Conservation (phyloP, 768 basidiomycete genomes). For the Fibroporia radiculosa region DNA sequence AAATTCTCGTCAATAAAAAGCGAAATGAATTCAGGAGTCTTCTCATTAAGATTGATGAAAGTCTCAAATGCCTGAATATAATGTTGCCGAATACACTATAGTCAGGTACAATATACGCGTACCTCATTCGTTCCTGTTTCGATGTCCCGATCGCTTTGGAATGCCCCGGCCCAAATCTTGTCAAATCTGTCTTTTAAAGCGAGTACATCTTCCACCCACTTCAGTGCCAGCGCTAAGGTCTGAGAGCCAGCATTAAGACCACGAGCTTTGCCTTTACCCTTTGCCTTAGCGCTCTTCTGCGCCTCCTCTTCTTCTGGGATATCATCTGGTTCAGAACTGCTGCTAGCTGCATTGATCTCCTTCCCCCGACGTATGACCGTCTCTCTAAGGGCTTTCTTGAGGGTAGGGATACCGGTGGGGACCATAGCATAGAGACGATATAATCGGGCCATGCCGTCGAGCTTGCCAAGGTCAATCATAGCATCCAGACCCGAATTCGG, state of each 20-base stretch:
- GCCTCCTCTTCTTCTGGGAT: conserved; percentile 30
- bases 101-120: conserved; percentile 14
- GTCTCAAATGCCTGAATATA: conserved; percentile 74
- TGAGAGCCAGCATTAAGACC: conserved; percentile 33
- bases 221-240: conserved; percentile 56
- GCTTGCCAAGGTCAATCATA: conserved; percentile 79
- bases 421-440: conserved; percentile 71
- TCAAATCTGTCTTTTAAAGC: conserved; percentile 92
- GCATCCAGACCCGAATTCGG: conserved; percentile 76
- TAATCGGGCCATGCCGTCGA: conserved; percentile 69
- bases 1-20: conserved; percentile 96
- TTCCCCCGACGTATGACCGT: conserved; percentile 70
- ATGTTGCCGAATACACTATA: not conserved
- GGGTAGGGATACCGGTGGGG: conserved; percentile 50
- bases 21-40: conserved; percentile 91
- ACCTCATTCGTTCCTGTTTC: conserved; percentile 86
- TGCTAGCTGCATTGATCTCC: conserved; percentile 60
- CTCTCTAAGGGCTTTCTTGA: conserved; percentile 63
- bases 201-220: conserved; percentile 91
- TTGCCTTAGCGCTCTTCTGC: conserved; percentile 33
- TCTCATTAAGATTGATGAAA: conserved; percentile 83
- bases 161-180: conserved; percentile 58
- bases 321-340: conserved; percentile 27
- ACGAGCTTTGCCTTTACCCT: conserved; percentile 42
- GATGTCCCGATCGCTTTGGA: conserved; percentile 64